Conservation (phyloP, 2,329 filamentous ascomycete species). For the Colletotrichum falcatum region DNA sequence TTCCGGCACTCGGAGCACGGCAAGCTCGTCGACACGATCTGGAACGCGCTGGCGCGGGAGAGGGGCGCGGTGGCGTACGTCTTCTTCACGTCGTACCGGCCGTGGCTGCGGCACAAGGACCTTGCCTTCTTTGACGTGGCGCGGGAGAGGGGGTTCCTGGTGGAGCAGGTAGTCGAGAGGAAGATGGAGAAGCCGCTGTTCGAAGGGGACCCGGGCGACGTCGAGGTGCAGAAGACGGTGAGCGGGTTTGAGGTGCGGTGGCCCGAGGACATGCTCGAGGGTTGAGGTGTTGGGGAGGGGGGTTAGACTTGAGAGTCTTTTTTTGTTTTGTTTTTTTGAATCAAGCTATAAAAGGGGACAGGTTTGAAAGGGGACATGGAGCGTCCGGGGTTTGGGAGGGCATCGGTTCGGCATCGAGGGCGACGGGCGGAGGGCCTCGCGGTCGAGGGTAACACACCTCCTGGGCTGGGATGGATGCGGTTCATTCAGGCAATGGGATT, state of each 20-base stretch:
- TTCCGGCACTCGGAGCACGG: slow-evolving; percentile 92
- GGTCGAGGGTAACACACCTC: neutral
- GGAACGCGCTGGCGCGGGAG: slow-evolving; percentile 70
- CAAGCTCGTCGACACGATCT: slow-evolving; percentile 80
- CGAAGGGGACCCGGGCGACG: slow-evolving; percentile 87
- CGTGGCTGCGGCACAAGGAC: slow-evolving; percentile 89
- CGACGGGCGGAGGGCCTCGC: neutral
- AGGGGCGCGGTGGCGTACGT: slow-evolving; percentile 77
- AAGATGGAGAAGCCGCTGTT: slow-evolving; percentile 90
- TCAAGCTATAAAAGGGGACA: neutral
- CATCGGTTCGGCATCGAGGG: neutral
- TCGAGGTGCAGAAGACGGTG: slow-evolving; percentile 83
- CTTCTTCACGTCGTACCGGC: slow-evolving; percentile 94
- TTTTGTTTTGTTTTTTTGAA: neutral
- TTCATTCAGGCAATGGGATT: neutral
- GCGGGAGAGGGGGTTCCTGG: slow-evolving; percentile 75
- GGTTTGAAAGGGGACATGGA: neutral
- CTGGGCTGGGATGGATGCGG: neutral
- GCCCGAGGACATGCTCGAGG: slow-evolving; percentile 57
- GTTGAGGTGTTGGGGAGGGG: neutral
- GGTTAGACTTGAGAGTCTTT: too few relatives aligned
- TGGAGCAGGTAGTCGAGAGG: slow-evolving; percentile 84
- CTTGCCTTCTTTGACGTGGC: slow-evolving; percentile 87
- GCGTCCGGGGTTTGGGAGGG: neutral
- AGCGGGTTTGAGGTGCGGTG: slow-evolving; percentile 82